A percentile compares a stretch with the other conserved stretches of the same genome.
These are phyloP conservation scores for Paraglomus brasilianum DNA, from an alignment of 192 early-diverging fungal species.

Conservation along the genomic window DNA sequence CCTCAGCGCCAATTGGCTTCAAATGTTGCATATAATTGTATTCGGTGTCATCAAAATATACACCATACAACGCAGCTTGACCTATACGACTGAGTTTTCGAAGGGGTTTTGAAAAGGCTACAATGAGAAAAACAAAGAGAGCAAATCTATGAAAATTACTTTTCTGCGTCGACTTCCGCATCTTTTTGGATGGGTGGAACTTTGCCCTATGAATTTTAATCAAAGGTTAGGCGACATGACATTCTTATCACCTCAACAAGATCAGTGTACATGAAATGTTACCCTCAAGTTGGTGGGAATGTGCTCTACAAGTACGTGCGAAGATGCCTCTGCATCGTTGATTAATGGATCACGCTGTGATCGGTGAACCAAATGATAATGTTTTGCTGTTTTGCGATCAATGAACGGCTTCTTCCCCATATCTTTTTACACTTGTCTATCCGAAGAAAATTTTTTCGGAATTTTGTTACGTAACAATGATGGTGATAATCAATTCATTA, in stretches of 20 bases:
- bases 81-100: constrained; percentile 46
- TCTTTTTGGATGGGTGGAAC: not conserved
- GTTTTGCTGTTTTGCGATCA: constrained; percentile 79
- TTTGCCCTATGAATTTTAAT: constrained; percentile 40
- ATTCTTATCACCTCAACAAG: constrained; percentile 39
- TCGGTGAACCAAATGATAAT: constrained; percentile 91
- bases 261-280: constrained; percentile 35
- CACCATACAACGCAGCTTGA: constrained; percentile 83
- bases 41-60: constrained; percentile 86
- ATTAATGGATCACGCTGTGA: constrained; percentile 92
- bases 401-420: constrained; percentile 83
- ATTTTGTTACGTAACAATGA: too few relatives aligned
- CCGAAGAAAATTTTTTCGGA: too few relatives aligned
- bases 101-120: not conserved
- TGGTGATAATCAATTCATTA: too few relatives aligned
- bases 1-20: constrained; percentile 69
- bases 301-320: constrained; percentile 78
- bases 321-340: constrained; percentile 74
- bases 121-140: constrained; percentile 11
- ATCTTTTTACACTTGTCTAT: not conserved
- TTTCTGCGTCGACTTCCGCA: constrained; percentile 34
- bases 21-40: constrained; percentile 97
- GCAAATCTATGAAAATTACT: not conserved
- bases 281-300: constrained; percentile 63
- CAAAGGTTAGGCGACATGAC: constrained; percentile 8